Percentiles rank a stretch among this genome's conserved stretches.
These are phyloP conservation scores for Mycosphaerella arachidis DNA, from an alignment of 2,329 filamentous ascomycete genomes.

Conservation along the genomic window DNA sequence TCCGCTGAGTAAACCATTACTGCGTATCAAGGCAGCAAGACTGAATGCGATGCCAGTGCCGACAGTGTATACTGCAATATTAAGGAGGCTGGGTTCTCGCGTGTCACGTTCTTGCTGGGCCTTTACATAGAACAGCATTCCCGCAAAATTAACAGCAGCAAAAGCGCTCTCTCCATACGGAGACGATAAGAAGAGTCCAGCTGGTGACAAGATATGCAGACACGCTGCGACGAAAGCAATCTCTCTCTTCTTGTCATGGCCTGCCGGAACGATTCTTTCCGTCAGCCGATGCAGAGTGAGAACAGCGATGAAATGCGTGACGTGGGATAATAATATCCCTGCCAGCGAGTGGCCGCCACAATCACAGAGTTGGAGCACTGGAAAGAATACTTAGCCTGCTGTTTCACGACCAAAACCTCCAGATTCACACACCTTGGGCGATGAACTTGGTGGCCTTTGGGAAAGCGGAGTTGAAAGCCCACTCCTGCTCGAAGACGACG, in stretches of 20 bases:
- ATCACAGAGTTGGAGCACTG: constrained; percentile 18
- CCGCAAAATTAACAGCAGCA: constrained; percentile 70
- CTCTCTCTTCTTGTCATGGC: constrained; percentile 29
- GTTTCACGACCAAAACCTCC: not conserved
- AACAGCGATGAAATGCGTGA: constrained; percentile 72
- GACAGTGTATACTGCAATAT: constrained; percentile 29
- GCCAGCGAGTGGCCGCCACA: constrained; percentile 42
- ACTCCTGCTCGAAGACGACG: constrained; percentile 75
- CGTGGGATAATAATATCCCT: constrained; percentile 64
- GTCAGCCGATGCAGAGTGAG: constrained; percentile 67
- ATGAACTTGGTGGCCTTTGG: constrained; percentile 42
- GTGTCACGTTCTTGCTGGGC: constrained; percentile 23
- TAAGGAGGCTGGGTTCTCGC: not conserved
- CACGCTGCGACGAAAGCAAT: constrained; percentile 64
- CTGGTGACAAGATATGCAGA: constrained; percentile 80
- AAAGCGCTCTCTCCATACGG: constrained; percentile 81
- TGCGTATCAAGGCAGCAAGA: constrained; percentile 67
- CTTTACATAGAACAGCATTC: constrained; percentile 64
- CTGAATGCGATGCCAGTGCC: constrained; percentile 53
- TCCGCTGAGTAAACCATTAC: constrained; percentile 82
- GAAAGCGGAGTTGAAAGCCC: constrained; percentile 68
- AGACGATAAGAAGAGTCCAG: constrained; percentile 81
- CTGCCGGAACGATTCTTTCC: constrained; percentile 49
- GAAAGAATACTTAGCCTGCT: constrained; percentile 28
- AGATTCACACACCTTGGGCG: constrained; percentile 40